phyloP scores from a whole-genome alignment of 2,329 filamentous ascomycete genomes.

The Pseudogymnoascus sp. region DNA sequence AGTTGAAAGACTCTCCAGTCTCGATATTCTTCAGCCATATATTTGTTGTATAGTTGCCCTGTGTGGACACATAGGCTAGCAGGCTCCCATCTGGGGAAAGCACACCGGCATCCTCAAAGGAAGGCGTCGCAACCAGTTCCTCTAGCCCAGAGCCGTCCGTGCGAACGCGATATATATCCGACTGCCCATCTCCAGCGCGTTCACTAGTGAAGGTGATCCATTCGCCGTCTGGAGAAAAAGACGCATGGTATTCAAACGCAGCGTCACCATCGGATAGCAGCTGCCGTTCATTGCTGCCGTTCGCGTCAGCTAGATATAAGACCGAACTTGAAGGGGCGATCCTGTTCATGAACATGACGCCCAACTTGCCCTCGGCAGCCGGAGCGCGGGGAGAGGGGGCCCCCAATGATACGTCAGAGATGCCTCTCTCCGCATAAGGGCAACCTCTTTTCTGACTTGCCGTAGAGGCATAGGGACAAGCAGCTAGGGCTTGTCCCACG shows the following conservation, averaged over 20 bases:
- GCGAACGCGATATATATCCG: constrained; percentile 34
- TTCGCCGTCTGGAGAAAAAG: constrained; percentile 33
- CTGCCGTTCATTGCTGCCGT: constrained; percentile 33
- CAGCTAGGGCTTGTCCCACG: background rate
- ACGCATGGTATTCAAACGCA: constrained; percentile 34
- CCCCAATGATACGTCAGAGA: background rate
- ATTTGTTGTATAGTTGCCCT: constrained; percentile 31
- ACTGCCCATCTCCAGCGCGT: constrained; percentile 34
- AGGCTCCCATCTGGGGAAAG: constrained; percentile 34
- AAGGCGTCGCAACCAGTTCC: constrained; percentile 28
- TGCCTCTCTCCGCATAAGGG: background rate
- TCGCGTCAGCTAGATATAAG: constrained; percentile 31
- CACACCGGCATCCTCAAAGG: constrained; percentile 32
- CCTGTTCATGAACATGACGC: constrained; percentile 30
- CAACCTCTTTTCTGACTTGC: background rate
- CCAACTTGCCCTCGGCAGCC: constrained; percentile 9
- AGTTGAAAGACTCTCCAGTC: constrained; percentile 28
- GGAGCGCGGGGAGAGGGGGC: background rate
- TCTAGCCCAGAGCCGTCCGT: constrained; percentile 32
- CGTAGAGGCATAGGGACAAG: background rate
- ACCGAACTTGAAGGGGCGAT: constrained; percentile 28
- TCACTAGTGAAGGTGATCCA: constrained; percentile 36
- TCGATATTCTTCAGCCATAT: constrained; percentile 35
- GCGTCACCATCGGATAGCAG: constrained; percentile 27
- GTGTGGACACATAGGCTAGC: constrained; percentile 36